Base-by-base conservation (phyloP, 768 basidiomycete species). In the Tephrocybe sp. region DNA sequence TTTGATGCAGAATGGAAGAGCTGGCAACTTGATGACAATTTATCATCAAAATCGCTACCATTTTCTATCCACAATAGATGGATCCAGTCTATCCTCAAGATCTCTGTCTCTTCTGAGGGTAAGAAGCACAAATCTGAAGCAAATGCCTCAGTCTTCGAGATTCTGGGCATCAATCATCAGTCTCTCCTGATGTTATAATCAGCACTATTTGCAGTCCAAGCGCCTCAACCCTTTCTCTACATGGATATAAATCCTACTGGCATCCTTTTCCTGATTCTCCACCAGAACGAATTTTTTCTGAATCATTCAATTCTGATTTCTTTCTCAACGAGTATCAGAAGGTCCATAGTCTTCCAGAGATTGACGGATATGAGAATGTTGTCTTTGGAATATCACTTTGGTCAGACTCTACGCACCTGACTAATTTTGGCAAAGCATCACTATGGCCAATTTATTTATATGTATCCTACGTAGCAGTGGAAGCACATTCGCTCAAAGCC, bases 401-500 rank as follows among this genome's bases (percentile, higher is more conserved):
- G 56, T 73, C 68, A 1, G 70, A 72, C 50, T 63, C 64, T 0
- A 74, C 69, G 0, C 68, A 70, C 48, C 61, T 73, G 8, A 51
- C 68, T 0, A 57, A 61, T 4, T 75, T 75, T 53, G 71, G 72
- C 0, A 60, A 47, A 23, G 64, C 68, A 0, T 57, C 59, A 0
- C 57, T 73, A 6, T 77, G 72, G 74, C 75, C 74, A 2, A 45
- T 72, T 0, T 79, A 78, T 48, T 34, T 68, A 0, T 70, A 52
- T 39, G 0, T 70, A 52, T 39, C 63, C 74, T 43, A 71, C 71
- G 0, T 69, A 70, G 26, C 60, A 67, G 11, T 73, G 69, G 1
- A 76, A 78, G 49, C 72, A 73, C 43, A 49, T 53, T 1, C 60
- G 66, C 0, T 55, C 45, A 8, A 63, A 64, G 19, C 72, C 72